Evolutionary conservation across 306 rosid genomes (phyloP), one percentile per base, ranked within the genome.

Genomic region (Citrullus mucosospermus): DNA sequence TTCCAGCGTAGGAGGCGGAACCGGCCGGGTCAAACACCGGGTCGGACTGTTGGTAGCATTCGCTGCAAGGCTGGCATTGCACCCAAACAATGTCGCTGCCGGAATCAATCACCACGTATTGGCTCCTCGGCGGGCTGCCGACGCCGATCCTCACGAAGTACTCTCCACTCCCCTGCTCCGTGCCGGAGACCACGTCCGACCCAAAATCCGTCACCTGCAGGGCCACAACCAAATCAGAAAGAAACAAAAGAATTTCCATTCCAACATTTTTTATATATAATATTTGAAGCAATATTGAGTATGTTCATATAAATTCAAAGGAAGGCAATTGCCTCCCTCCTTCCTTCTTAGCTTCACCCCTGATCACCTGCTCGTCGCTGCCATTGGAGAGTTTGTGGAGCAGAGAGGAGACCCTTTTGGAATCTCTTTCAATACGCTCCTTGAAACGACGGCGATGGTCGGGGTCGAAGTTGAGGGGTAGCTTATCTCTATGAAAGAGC

Each of bases 81-180:
- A 93, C 90, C 98, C 98, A 93, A 1, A 93, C 90, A 6, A 93
- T 84, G 61, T 93, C 98, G 14, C 98, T 93, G 1, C 98, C 98
- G 0, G 97, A 89, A 75, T 93, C 98, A 9, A 93, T 87, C 2
- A 91, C 98, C 78, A 93, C 76, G 76, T 89, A 89, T 68, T 91
- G 98, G 60, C 81, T 91, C 16, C 83, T 90, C 0, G 96, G 81
- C 28, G 98, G 98, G 82, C 93, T 91, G 0, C 98, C 98, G 0
- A 93, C 85, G 13, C 97, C 98, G 25, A 93, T 90, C 80, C 97
- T 81, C 0, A 92, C 86, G 11, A 93, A 90, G 59, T 93, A 93
- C 62, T 93, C 98, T 22, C 98, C 97, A 4, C 97, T 93, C 9
- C 98, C 98, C 78, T 90, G 86, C 1, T 85, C 87, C 81, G 86